Evolutionary conservation across 2,329 filamentous ascomycete species (phyloP), one percentile per base, ranked within the genome.

Genomic region (Pestalotiopsis sp.): DNA sequence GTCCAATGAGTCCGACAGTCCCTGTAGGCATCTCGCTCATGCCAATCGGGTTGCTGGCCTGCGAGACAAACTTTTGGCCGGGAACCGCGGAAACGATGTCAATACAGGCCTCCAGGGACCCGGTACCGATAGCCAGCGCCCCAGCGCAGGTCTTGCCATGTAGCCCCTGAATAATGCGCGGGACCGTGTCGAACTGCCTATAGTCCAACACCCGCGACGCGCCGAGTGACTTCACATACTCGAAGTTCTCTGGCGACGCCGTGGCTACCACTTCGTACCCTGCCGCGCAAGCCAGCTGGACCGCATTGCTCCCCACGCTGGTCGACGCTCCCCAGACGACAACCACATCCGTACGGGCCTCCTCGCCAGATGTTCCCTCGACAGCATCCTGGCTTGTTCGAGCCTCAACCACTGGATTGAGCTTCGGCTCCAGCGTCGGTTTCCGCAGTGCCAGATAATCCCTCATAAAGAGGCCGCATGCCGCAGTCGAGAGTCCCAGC

Each of bases 201-300:
- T 67, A 63, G 25, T 67, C 58, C 7, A 62, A 62, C 1, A 58
- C 66, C 13, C 14, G 23, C 39, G 36, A 49, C 13, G 66, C 66
- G 12, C 66, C 66, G 4, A 67, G 59, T 2, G 66, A 67, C 38
- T 67, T 67, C 38, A 67, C 58, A 12, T 62, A 20, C 3, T 67
- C 66, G 39, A 67, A 67, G 36, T 65, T 65, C 13, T 41, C 31
- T 1, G 77, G 72, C 1, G 80, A 81, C 0, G 78, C 77, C 2
- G 81, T 83, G 4, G 79, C 75, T 12, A 84, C 68, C 9, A 86
- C 83, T 25, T 81, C 76, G 67, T 81, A 84, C 3, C 84, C 84
- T 4, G 81, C 79, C 0, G 79, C 78, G 1, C 75, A 72, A 17
- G 81, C 80, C 3, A 85, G 78, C 70, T 86, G 83, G 3, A 85